phyloP scores from a whole-genome alignment of 2,329 filamentous ascomycete genomes.

The Scytalidium lignicola region DNA sequence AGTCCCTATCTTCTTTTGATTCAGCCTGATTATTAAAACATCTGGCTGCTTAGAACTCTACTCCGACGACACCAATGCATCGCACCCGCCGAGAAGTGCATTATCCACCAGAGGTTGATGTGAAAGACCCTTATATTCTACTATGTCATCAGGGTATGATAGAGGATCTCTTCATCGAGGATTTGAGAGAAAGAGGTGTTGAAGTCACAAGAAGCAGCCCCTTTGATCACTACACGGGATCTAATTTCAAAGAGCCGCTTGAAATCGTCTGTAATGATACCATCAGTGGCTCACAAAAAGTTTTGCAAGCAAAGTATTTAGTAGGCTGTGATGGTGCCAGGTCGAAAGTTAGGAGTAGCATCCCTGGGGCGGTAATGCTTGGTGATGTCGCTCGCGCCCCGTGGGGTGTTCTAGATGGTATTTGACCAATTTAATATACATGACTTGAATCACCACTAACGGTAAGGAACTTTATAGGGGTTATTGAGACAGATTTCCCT shows the following conservation, averaged over 20 bases:
- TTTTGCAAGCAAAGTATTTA: constrained; percentile 55
- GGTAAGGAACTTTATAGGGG: constrained; percentile 31
- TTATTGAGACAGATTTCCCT: constrained; percentile 40
- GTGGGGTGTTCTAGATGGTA: constrained; percentile 54
- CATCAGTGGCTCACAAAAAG: constrained; percentile 45
- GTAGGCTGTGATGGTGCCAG: constrained; percentile 57
- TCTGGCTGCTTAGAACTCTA: constrained; percentile 42
- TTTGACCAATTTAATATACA: constrained; percentile 39
- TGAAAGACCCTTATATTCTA: constrained; percentile 31
- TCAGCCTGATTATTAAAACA: constrained; percentile 30
- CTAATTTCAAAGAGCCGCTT: constrained; percentile 14
- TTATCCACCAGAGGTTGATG: constrained; percentile 23
- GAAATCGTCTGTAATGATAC: constrained; percentile 48
- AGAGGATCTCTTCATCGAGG: constrained; percentile 50
- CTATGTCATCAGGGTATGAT: constrained; percentile 46
- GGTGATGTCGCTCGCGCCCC: constrained; percentile 52
- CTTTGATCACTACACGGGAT: constrained; percentile 34
- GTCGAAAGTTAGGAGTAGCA: constrained; percentile 42
- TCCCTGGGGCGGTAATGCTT: constrained; percentile 51
- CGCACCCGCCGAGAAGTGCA: constrained; percentile 32
- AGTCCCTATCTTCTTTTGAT: constrained; percentile 52
- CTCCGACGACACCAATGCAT: constrained; percentile 8
- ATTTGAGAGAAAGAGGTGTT: constrained; percentile 42
- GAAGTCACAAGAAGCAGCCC: constrained; percentile 40
- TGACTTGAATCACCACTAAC: constrained; percentile 38